These are phyloP conservation scores for Tylopilus felleus DNA, from an alignment of 768 basidiomycete genomes.

Conservation along the genomic window DNA sequence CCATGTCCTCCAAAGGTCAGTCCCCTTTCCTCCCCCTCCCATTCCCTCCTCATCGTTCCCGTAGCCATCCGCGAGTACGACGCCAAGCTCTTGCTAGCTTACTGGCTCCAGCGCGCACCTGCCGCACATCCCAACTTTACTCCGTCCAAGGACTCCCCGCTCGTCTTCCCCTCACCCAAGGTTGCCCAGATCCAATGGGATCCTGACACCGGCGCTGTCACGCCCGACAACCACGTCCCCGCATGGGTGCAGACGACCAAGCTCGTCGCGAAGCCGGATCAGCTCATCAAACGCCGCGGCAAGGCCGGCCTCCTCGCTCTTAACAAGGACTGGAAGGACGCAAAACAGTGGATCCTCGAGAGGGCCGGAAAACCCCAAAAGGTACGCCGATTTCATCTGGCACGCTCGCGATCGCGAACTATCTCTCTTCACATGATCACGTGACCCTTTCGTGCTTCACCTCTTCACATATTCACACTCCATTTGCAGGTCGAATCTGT, in stretches of 20 bases:
- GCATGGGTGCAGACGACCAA: conserved; percentile 80
- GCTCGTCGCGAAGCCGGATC: conserved; percentile 96
- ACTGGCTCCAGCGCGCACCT: conserved; percentile 94
- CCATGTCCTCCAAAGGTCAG: conserved; percentile 35
- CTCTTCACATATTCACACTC: conserved; percentile 14
- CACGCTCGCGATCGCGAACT: conserved; percentile 11
- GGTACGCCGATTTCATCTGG: conserved; percentile 32
- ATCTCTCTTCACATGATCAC: conserved; percentile 20
- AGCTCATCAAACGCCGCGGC: conserved; percentile 98
- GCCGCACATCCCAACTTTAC: conserved; percentile 62
- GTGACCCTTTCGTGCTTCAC: conserved; percentile 15
- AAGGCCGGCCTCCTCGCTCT: conserved; percentile 94
- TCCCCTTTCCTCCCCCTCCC: background rate
- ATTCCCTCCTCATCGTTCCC: conserved; percentile 2
- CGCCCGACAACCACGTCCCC: conserved; percentile 59
- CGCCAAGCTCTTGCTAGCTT: conserved; percentile 94
- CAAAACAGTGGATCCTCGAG: conserved; percentile 81
- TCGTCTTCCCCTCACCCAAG: conserved; percentile 62
- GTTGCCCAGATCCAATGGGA: conserved; percentile 92
- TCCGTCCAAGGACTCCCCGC: conserved; percentile 38
- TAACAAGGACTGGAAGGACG: conserved; percentile 90
- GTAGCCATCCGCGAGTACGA: conserved; percentile 95
- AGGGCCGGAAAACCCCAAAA: conserved; percentile 91
- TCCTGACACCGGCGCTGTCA: conserved; percentile 57
- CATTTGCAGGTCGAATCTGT: conserved; percentile 76